Evolutionary conservation across 495 filamentous ascomycete species (phyloP), one percentile per base, ranked within the genome.

Genomic region (Penicillium chermesinum): DNA sequence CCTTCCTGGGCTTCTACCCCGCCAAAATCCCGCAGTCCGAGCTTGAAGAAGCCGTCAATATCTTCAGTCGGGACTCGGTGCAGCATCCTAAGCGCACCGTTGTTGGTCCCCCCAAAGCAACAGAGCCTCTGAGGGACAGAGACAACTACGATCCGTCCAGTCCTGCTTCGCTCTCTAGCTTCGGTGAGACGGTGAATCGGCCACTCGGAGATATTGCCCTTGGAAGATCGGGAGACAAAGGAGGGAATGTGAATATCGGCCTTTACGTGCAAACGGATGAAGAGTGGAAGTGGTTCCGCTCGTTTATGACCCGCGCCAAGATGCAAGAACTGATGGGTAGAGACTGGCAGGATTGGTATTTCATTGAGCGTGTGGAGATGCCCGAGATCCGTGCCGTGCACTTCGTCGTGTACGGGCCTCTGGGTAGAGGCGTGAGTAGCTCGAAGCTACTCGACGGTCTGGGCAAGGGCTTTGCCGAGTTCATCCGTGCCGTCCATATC

Each of bases 401-500:
- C 53, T 79, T 77, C 56, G 65, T 79, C 8, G 53, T 80, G 3
- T 71, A 74, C 44, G 72, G 72, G n/a, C 59, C 73, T 46, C 54
- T 80, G 18, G 77, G 72, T 3, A 48, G 75, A 8, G 77, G 76
- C 3, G 75, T 78, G 0, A 72, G 64, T 33, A 76, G 71, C 46
- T 70, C 69, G 0, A 66, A 60, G 16, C 63, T 61, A 6, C 45
- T 73, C 27, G 76, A 80, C 58, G 66, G 71, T 13, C 61, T 79
- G 40, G 76, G 72, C 1, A 80, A 80, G 57, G 73, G 74, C 1
- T 69, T 77, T 37, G 72, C 64, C 10, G 76, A 79, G 55, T 78
- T 65, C n/a, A n/a, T n/a, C n/a, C n/a, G n/a, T n/a, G n/a, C n/a
- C n/a, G n/a, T n/a, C n/a, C n/a, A n/a, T n/a, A n/a, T n/a, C n/a